A percentile compares a stretch with the other conserved stretches of the same genome.
Conservation (phyloP, 108 stramenopile genomes). For the Cylindrotheca fusiformis region DNA sequence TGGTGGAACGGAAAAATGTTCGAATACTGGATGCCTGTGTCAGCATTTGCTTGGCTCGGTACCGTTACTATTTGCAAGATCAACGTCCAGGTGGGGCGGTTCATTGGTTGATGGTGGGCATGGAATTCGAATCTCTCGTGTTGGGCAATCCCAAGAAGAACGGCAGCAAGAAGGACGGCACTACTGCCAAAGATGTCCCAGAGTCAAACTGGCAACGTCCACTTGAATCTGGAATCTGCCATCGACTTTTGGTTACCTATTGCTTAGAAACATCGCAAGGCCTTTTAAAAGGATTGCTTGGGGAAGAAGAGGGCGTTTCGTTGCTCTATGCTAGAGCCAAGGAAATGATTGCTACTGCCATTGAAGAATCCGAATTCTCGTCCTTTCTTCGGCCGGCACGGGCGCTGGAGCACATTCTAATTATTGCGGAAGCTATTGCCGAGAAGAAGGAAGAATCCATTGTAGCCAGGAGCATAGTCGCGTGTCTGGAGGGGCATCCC, state of each 20-base stretch:
- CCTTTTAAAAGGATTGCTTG: conserved; percentile 29
- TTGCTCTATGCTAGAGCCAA: conserved; percentile 11
- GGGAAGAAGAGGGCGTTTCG: conserved; percentile 22
- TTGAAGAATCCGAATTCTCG: conserved; percentile 18
- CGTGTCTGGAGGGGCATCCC: conserved; percentile 54
- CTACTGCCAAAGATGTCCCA: neutral
- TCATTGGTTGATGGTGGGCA: conserved; percentile 64
- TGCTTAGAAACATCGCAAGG: conserved; percentile 21
- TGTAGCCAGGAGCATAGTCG: conserved; percentile 51
- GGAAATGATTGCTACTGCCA: conserved; percentile 20
- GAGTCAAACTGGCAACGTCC: conserved; percentile 17
- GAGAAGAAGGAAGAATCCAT: conserved; percentile 41
- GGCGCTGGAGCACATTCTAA: conserved; percentile 42
- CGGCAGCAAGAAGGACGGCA: neutral
- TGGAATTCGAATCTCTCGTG: conserved; percentile 50
- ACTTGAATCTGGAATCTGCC: conserved; percentile 17
- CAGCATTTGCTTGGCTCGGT: conserved; percentile 50
- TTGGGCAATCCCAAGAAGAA: conserved; percentile 27
- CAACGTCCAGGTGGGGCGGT: conserved; percentile 35
- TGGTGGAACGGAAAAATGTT: conserved; percentile 45
- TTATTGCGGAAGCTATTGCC: conserved; percentile 43
- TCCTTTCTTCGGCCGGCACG: conserved; percentile 25
- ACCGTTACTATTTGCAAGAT: conserved; percentile 39
- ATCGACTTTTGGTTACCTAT: conserved; percentile 16
- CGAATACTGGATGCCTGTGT: conserved; percentile 71